Base-by-base conservation (phyloP, 2,329 filamentous ascomycete genomes). In the Aureobasidium sp. region DNA sequence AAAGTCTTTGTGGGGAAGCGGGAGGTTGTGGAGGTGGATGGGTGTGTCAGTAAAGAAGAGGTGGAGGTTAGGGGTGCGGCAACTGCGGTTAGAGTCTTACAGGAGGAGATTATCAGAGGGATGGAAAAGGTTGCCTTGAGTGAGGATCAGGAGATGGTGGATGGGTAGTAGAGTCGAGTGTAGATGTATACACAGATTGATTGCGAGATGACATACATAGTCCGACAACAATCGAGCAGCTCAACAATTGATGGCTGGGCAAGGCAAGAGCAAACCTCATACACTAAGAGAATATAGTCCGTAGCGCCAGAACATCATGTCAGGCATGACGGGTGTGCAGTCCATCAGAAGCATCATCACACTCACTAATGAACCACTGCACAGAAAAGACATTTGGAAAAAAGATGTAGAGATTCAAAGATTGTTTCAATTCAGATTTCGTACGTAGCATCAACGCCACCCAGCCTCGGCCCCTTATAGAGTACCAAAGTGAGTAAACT, bases 51-150 rank as follows among this genome's bases (percentile, higher is more conserved):
- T 53, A 76, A 70, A 58, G 67, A 79, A 42, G 77, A 79, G 64
- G 77, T 78, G 5, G 78, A 80, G 72, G 78, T 76, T 13, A 75
- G 76, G 45, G 79, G 78, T 60, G 78, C 80, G 31, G 43, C 29
- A 1, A 43, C 60, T 36, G 67, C 68, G 25, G 60, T 67, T 10
- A 45, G 54, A 15, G 27, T 65, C 4, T 36, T 69, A 25, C 47
- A 65, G 27, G 31, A 60, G 36, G 61, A 60, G 23, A 29, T 36
- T 36, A 56, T 64, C 11, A 40, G 3, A 16, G 29, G 27, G 3
- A 64, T 56, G 50, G 40, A 47, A 16, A n/a, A 31, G 3, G 36
- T 33, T 18, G 33, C 23, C 6, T 18, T 51, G 29, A 38, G 31
- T 27, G 47, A 53, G 36, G 59, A 62, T 43, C 16, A 42, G 15